A percentile compares a stretch with the other conserved stretches of the same genome.
These are phyloP conservation scores for Glutinoglossum americanum DNA, from an alignment of 495 filamentous ascomycete genomes.

Conservation along the genomic window DNA sequence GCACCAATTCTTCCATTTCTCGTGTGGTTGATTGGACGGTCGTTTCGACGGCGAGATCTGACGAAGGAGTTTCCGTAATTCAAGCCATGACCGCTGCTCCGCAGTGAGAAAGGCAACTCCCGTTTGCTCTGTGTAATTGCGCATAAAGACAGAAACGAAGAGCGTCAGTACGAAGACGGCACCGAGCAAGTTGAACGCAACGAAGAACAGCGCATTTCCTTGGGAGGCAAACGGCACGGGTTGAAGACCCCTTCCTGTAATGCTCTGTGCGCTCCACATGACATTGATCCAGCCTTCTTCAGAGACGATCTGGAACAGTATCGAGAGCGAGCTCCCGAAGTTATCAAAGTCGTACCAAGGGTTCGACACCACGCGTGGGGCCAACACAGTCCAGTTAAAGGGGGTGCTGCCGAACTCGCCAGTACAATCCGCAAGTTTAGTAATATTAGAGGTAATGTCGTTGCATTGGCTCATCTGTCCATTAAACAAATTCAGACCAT, in stretches of 20 bases:
- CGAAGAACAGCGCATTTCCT: constrained; percentile 81
- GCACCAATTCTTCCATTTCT: constrained; percentile 74
- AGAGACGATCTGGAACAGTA: constrained; percentile 96
- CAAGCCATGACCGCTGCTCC: constrained; percentile 92
- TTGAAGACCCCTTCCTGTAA: constrained; percentile 55
- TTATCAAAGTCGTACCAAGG: constrained; percentile 84
- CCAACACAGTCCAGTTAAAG: constrained; percentile 61
- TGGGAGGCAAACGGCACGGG: constrained; percentile 44
- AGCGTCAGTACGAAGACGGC: constrained; percentile 95
- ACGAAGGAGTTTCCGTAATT: constrained; percentile 76
- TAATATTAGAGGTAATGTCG: constrained; percentile 31
- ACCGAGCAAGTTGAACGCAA: constrained; percentile 88
- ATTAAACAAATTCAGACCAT: constrained; percentile 79
- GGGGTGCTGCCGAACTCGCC: constrained; percentile 61
- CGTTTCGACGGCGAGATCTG: constrained; percentile 87
- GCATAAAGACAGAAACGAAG: constrained; percentile 99
- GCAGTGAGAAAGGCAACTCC: constrained; percentile 92
- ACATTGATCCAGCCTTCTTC: constrained; percentile 96
- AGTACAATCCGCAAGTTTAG: constrained; percentile 49
- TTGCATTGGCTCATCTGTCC: constrained; percentile 68
- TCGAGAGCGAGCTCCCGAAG: constrained; percentile 79
- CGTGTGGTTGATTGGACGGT: constrained; percentile 48
- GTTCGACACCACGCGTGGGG: constrained; percentile 61
- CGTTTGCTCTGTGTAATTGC: constrained; percentile 96
- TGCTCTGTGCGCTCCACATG: constrained; percentile 59